Evolutionary conservation across 1,139 yeast species (phyloP).

Genomic region (Schizosaccharomyces versatilis): DNA sequence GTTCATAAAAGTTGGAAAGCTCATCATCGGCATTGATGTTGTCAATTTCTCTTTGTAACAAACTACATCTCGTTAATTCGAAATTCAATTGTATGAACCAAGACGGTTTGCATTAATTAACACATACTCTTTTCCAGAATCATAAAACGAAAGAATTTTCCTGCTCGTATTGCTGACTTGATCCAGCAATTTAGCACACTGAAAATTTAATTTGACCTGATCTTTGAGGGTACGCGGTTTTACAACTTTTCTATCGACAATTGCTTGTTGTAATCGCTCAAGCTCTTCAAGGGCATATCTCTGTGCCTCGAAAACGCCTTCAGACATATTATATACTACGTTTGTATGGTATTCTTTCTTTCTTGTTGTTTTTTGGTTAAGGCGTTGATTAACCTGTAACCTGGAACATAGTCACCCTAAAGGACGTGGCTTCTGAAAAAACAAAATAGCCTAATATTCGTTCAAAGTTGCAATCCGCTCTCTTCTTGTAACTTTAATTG

Average conservation of each 20-base stretch:
- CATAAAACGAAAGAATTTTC: slow-evolving; percentile 16
- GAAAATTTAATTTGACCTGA: slow-evolving; percentile 44
- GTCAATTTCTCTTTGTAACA: slow-evolving; percentile 10
- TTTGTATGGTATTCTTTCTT: no score
- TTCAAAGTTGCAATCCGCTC: no score
- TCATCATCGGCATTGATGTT: slow-evolving; percentile 12
- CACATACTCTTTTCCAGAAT: slow-evolving; percentile 14
- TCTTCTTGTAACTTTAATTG: no score
- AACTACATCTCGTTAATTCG: slow-evolving; percentile 8
- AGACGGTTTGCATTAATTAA: slow-evolving; percentile 17
- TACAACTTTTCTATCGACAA: slow-evolving; percentile 26
- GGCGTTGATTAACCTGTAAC: no score
- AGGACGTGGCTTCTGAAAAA: no score
- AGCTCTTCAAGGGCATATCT: slow-evolving; percentile 15
- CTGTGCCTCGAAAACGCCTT: slow-evolving; percentile 13
- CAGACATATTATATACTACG: slow-evolving; percentile 1
- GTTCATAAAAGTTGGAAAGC: slow-evolving; percentile 27
- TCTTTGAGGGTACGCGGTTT: slow-evolving; percentile 19
- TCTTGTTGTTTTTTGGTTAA: no score
- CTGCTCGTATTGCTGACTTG: slow-evolving; percentile 25
- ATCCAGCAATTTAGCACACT: slow-evolving; percentile 32
- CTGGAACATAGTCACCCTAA: no score
- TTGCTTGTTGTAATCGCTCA: slow-evolving; percentile 34
- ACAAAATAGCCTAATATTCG: no score
- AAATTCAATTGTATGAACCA: slow-evolving; percentile 16